Evolutionary conservation across 2,329 filamentous ascomycete genomes (phyloP).

Genomic region (Sporothrix dimorphospora): DNA sequence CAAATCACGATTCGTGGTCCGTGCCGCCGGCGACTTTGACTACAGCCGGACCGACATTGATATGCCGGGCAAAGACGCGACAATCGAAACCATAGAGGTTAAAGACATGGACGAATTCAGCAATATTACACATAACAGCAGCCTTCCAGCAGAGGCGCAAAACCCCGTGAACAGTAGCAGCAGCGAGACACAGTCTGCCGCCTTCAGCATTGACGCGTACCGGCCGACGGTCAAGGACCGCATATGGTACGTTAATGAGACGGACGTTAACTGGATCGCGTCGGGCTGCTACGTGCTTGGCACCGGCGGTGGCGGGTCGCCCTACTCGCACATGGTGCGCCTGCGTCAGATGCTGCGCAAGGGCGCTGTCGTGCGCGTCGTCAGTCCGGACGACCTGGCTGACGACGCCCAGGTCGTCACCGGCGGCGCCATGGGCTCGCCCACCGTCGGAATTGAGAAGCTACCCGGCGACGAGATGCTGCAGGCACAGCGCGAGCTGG

Average conservation of each 20-base stretch:
- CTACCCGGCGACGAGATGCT: slow-evolving; percentile 60
- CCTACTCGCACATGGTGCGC: slow-evolving; percentile 56
- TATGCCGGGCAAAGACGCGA: not conserved
- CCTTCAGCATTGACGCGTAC: slow-evolving; percentile 46
- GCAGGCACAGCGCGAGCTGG: slow-evolving; percentile 56
- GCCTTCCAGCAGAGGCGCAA: no score
- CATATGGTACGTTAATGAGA: slow-evolving; percentile 61
- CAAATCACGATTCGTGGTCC: slow-evolving; percentile 60
- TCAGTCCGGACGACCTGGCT: slow-evolving; percentile 54
- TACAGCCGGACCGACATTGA: slow-evolving; percentile 39
- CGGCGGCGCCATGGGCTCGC: slow-evolving; percentile 61
- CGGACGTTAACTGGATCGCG: slow-evolving; percentile 60
- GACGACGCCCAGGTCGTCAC: slow-evolving; percentile 58
- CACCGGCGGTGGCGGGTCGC: slow-evolving; percentile 62
- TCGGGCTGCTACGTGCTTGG: slow-evolving; percentile 65
- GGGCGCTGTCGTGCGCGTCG: slow-evolving; percentile 55
- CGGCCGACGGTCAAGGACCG: slow-evolving; percentile 54
- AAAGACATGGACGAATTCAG: slow-evolving; percentile 37
- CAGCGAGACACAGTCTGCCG: not conserved
- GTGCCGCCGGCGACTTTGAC: slow-evolving; percentile 63
- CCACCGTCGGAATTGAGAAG: slow-evolving; percentile 64
- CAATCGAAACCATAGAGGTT: slow-evolving; percentile 1
- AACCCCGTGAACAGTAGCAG: not conserved
- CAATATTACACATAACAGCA: slow-evolving; percentile 30
- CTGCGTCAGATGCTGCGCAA: slow-evolving; percentile 54